Base-by-base conservation (phyloP, 2,329 filamentous ascomycete species). In the Penicillium sp. region DNA sequence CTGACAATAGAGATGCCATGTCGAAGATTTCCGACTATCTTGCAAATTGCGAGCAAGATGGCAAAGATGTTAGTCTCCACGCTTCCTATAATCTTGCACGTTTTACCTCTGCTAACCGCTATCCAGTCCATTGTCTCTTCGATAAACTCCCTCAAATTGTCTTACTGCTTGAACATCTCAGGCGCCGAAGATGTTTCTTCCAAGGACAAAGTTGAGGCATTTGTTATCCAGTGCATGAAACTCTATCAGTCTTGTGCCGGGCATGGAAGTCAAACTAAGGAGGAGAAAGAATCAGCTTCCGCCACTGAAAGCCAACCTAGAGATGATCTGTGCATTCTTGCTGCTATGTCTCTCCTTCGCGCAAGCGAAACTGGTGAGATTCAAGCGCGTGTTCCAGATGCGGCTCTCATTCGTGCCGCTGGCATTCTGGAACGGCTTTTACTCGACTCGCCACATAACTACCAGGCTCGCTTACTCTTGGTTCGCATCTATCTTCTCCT, bases 361-460 rank as follows among this genome's bases (percentile, higher is more conserved):
- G 53, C 66, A 7, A 59, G 55, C 42, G 55, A 59, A 35, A 42
- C 46, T 24, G 51, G 46, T 6, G 51, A 54, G 13, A 49, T 49
- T 10, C 49, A 56, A 28, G 47, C 54, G 18, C 50, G 57, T 11
- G 35, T 60, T 11, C 57, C 60, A 10, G 62, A 61, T 36, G 52
- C 60, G 18, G 56, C 61, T 38, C 55, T 74, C 18, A 60, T 72
- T 40, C 69, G 65, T 43, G 64, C 65, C 24, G 62, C 65, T 32
- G 66, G 57, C 7, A 65, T 74, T 22, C 49, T 74, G 24, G 69
- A 73, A 41, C 61, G 62, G 43, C 59, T 73, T 6, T 49, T 72
- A 6, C 46, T 61, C 16, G 66, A 69, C 47, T 75, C 71, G 13
- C 70, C 70, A 10, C 72, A 75, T 49, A 74, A 74, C 43, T 76